Evolutionary conservation across 2,329 filamentous ascomycete species (phyloP).

Genomic region (Cytospora schulzeri): DNA sequence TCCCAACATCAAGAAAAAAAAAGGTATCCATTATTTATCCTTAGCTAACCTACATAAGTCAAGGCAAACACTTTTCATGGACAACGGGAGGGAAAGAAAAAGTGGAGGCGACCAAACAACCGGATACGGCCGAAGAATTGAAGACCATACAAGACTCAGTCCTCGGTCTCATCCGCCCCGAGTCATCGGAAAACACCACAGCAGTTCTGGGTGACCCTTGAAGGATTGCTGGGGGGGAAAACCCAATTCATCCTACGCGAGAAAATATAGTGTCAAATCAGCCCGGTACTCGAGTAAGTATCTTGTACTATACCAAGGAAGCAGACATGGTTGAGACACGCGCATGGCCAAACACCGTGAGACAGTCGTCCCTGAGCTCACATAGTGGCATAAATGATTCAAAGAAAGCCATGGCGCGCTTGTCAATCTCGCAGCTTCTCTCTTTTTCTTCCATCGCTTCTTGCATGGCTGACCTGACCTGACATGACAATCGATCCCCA

Average conservation of each 20-base stretch:
- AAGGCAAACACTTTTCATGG: background rate
- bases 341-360: background rate
- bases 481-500: conserved; percentile 2
- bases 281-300: background rate
- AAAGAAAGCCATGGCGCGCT: conserved; percentile 21
- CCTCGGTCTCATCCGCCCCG: conserved; percentile 13
- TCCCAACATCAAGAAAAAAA: background rate
- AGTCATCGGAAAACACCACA: conserved; percentile 7
- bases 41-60: background rate
- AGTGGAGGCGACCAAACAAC: background rate
- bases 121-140: background rate
- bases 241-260: background rate
- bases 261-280: background rate
- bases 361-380: background rate
- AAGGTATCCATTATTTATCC: background rate
- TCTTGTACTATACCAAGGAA: background rate
- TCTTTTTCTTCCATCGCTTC: conserved; percentile 24
- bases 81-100: background rate
- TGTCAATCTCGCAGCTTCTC: conserved; percentile 25
- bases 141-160: background rate
- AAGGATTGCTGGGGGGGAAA: background rate
- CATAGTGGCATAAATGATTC: background rate
- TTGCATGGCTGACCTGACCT: conserved; percentile 26
- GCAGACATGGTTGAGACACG: conserved; percentile 21
- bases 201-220: background rate